Evolutionary conservation across 768 basidiomycete genomes (phyloP), one percentile per base, ranked within the genome.

Genomic region (Termitomyces sp.): DNA sequence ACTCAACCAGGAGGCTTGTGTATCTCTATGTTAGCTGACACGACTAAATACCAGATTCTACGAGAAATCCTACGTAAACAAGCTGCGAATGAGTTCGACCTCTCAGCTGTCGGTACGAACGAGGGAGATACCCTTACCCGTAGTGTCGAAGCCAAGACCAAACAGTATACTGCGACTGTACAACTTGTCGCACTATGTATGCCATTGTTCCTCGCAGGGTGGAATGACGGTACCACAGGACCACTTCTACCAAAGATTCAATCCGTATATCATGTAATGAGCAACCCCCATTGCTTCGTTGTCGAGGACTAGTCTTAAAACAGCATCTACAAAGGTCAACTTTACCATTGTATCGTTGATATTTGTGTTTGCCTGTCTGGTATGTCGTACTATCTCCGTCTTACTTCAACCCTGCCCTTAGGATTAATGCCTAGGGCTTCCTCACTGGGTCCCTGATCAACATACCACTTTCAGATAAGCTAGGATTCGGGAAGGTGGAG

Each of bases 161-260:
- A 60, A 25, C 61, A 66, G 40, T 68, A 73, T 48, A 65, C 59
- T 2, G 35, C 44, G 23, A 58, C 54, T 19, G 67, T 85, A 27
- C 85, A 88, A 58, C 80, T 85, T 56, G 61, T 70, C 17, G 67
- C 83, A 0, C 69, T 84, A 35, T 88, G 84, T 60, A 82, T 74
- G 70, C 70, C 75, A 11, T 51, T 86, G 46, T 84, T 85, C 57
- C 69, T 89, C 3, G 77, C 77, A 16, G 91, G 91, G 16, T 92
- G 89, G 89, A 89, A 86, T 63, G 90, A 91, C 66, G 85, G 84
- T 12, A 79, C 84, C 0, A 81, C 82, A 14, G 91, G 91, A 1
- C 89, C 91, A 1, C 69, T 94, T 19, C 69, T 93, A 5, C 90
- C 88, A 1, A 76, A 83, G 11, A 84, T 93, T 48, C 89, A 88